These are phyloP conservation scores for Wickerhamiella pararugosa DNA, from an alignment of 1,139 yeast genomes.

Conservation along the genomic window DNA sequence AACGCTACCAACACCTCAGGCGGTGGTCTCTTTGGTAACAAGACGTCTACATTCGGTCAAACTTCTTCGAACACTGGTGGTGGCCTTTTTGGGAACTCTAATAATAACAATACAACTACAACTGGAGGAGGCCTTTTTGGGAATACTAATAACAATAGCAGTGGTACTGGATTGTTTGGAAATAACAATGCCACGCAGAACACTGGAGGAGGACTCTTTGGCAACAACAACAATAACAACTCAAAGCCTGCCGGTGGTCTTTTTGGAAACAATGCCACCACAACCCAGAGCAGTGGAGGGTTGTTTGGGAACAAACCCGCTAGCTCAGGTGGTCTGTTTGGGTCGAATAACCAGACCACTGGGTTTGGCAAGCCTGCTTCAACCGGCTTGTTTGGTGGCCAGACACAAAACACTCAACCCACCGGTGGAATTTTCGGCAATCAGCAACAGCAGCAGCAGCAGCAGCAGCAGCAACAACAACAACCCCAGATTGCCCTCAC, in stretches of 20 bases:
- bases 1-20: conserved; percentile 1
- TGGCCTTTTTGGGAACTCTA: conserved; percentile 15
- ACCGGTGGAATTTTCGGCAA: conserved; percentile 16
- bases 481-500: conserved; percentile 38
- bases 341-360: conserved; percentile 4
- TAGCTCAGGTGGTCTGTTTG: conserved; percentile 15
- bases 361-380: conserved; percentile 3
- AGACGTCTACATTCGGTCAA: neutral
- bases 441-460: conserved; percentile 7
- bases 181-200: conserved; percentile 2
- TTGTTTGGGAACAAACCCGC: conserved; percentile 16
- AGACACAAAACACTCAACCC: conserved; percentile 11
- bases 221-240: neutral
- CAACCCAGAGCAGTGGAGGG: conserved; percentile 14
- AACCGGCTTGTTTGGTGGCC: conserved; percentile 19
- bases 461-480: neutral
- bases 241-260: conserved; percentile 2
- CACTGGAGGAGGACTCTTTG: conserved; percentile 1
- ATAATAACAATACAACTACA: conserved; percentile 14
- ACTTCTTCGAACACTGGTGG: conserved; percentile 13
- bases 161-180: conserved; percentile 10
- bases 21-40: conserved; percentile 7
- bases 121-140: conserved; percentile 12
- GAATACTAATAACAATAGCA: conserved; percentile 3
- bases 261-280: conserved; percentile 4